Base-by-base conservation (phyloP, 306 rosid species). In the Styphnolobium japonicum region DNA sequence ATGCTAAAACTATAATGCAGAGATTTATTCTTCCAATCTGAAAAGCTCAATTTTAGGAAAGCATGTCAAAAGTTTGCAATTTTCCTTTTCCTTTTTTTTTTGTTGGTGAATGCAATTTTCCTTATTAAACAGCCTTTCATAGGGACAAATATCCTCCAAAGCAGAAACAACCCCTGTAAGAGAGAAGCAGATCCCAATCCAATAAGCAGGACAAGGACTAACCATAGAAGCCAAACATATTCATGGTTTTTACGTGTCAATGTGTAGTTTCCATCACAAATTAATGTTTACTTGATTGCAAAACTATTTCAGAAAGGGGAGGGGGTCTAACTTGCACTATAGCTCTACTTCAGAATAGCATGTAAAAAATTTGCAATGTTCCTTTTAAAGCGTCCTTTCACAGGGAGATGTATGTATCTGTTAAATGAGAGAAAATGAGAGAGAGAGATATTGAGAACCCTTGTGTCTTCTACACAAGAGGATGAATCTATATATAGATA, bases 21-120 rank as follows among this genome's bases (percentile, higher is more conserved):
- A 60, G 42, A 71, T 64, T 80, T 73, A 80, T 80, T 65, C 79
- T 63, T 71, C 67, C 62, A 56, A 25, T 53, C 45, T 71, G 72
- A 62, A 45, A 80, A 55, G 67, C 37, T 75, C 43, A 71, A 69
- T 34, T 69, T 37, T 19, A 76, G 27, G 81, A 65, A 64, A 64
- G 56, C 61, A 56, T 36, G 53, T n/a, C 36, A 76, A 72, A 45
- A 51, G 68, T 51, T 43, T 48, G 42, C 58, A 62, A 56, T 39
- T 34, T 48, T 66, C 29, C 76, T 19, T 79, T 48, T 67, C n/a
- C n/a, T n/a, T n/a, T n/a, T n/a, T n/a, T n/a, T n/a, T n/a, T n/a
- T n/a, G n/a, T n/a, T n/a, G n/a, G n/a, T n/a, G n/a, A n/a, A n/a
- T 48, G 42, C 58, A 62, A 56, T 39, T 34, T 48, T 66, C 29